A percentile compares a stretch with the other conserved stretches of the same genome.
phyloP scores from a whole-genome alignment of 352 stramenopile genomes.

The Globisporangium nagaii region DNA sequence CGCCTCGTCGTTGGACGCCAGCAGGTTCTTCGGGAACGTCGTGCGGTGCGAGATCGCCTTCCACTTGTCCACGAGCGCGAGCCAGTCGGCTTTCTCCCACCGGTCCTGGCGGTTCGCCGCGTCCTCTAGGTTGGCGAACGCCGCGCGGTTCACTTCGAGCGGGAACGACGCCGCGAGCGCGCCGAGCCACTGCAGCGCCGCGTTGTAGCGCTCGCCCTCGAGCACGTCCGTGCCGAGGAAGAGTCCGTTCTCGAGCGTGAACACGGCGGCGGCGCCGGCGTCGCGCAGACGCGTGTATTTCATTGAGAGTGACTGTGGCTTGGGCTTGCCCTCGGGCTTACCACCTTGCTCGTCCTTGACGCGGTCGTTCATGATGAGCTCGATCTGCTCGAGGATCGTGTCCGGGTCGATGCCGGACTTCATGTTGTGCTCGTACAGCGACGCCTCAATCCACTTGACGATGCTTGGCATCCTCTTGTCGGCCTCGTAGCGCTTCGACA shows the following conservation, averaged over 20 bases:
- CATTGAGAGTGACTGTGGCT: constrained; percentile 44
- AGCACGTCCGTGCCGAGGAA: constrained; percentile 60
- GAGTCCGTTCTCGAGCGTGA: constrained; percentile 69
- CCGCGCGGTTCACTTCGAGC: constrained; percentile 51
- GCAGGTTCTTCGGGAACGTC: constrained; percentile 61
- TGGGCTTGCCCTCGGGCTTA: constrained; percentile 15
- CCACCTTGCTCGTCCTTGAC: constrained; percentile 15
- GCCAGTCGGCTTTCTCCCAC: constrained; percentile 61
- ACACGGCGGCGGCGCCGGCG: constrained; percentile 53
- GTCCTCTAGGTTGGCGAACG: constrained; percentile 34
- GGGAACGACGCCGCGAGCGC: constrained; percentile 59
- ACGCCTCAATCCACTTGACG: constrained; percentile 59
- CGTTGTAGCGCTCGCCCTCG: constrained; percentile 58
- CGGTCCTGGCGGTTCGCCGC: constrained; percentile 28
- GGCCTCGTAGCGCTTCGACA: constrained; percentile 13
- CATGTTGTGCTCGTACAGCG: constrained; percentile 45
- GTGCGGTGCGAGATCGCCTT: constrained; percentile 30
- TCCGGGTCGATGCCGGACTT: constrained; percentile 43
- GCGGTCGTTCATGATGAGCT: constrained; percentile 38
- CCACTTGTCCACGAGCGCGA: constrained; percentile 56
- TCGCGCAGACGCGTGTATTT: constrained; percentile 71
- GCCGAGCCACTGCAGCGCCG: constrained; percentile 56
- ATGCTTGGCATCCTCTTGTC: constrained; percentile 35
- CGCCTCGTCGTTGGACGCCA: constrained; percentile 44
- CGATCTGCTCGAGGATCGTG: constrained; percentile 39